Evolutionary conservation across 768 basidiomycete species (phyloP), one percentile per base, ranked within the genome.

Genomic region (Tulasnella sp.): DNA sequence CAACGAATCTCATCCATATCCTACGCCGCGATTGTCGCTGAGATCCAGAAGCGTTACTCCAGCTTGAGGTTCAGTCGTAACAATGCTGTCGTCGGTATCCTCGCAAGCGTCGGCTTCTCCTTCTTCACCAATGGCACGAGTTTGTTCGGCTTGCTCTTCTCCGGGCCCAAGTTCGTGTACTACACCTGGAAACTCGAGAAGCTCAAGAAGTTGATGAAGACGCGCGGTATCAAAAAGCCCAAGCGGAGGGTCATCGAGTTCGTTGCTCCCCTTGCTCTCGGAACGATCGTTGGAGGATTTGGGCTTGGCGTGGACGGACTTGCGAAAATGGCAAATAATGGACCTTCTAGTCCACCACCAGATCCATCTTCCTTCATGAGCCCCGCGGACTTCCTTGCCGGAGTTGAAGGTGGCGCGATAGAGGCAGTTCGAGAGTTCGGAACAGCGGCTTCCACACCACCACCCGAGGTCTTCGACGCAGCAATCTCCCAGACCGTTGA

Each of bases 131-230:
- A 22, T 37, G 64, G 64, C 14, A 37, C 64, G 64, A 69, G 64
- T 18, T 37, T 69, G 24, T 69, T 37, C 64, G 64, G 64, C 28
- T 20, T 69, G 14, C 4, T 69, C 16, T 69, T 31, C 14, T 69
- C 64, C 14, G 64, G 64, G 16, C 64, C 64, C 31, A 69, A 69
- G 28, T 69, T 69, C 28, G 64, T 28, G 12, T 69, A 69, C 31
- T 31, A 28, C 64, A 37, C 16, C 1, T 69, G 64, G 64, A 69
- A 69, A 12, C 24, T 69, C 2, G 28, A 18, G 20, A 69, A 69
- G 64, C 64, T 69, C 1, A 69, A 69, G 64, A 69, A 37, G 64
- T 28, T 69, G 28, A 69, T 69, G 64, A 69, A 69, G 20, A 69
- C 24, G 31, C 31, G 12, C 6, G 64, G 64, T 3, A 69, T 69